These are phyloP conservation scores for Aspergillus diversus DNA, from an alignment of 495 filamentous ascomycete genomes.

Conservation along the genomic window DNA sequence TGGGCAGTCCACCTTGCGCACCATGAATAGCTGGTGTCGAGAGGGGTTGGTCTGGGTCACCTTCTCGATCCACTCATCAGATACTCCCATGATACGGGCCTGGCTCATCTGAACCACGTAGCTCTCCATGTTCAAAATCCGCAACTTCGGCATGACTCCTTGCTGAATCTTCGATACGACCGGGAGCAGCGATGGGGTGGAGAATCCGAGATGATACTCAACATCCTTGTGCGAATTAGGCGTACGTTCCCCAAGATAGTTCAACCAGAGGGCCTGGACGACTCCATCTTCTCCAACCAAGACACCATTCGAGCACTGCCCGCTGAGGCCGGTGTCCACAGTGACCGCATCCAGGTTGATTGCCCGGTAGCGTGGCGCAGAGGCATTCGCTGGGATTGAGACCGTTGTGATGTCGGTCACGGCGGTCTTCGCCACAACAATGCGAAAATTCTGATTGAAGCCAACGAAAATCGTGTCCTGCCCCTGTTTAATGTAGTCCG, in stretches of 20 bases:
- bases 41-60: conserved; percentile 85
- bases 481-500: conserved; percentile 81
- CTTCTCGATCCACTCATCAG: conserved; percentile 91
- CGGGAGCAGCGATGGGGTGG: conserved; percentile 84
- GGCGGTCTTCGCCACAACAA: conserved; percentile 90
- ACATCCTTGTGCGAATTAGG: conserved; percentile 81
- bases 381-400: conserved; percentile 88
- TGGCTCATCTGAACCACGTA: conserved; percentile 96
- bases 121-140: conserved; percentile 92
- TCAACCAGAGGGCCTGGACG: conserved; percentile 94
- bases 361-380: conserved; percentile 90
- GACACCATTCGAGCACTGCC: conserved; percentile 94
- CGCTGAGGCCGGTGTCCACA: conserved; percentile 87
- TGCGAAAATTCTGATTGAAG: conserved; percentile 92
- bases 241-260: conserved; percentile 89
- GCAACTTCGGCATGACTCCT: conserved; percentile 74
- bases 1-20: conserved; percentile 85
- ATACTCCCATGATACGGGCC: conserved; percentile 96
- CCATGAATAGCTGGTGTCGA: conserved; percentile 97
- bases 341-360: conserved; percentile 98
- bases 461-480: conserved; percentile 94
- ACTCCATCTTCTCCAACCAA: conserved; percentile 87
- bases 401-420: conserved; percentile 98
- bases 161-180: conserved; percentile 82
- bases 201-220: conserved; percentile 94